Evolutionary conservation across 148 eudicot genomes (phyloP).

Genomic region (Fagopyrum esculentum): DNA sequence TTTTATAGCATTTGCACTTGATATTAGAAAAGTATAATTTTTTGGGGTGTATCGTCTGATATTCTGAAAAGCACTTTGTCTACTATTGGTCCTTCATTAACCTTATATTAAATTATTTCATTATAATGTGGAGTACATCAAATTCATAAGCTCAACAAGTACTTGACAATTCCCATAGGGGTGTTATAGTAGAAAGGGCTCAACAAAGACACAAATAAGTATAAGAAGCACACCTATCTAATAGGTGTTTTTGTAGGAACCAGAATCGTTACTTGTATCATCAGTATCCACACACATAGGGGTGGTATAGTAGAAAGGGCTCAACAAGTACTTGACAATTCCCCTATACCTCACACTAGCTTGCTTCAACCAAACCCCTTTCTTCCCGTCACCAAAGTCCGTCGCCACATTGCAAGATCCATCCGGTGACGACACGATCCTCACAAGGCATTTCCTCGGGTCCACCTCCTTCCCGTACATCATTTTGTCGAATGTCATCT

Average conservation of each 20-base stretch:
- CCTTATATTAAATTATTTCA: too few relatives aligned
- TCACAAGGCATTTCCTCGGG: conserved; percentile 43
- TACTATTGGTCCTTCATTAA: too few relatives aligned
- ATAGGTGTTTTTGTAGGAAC: background rate
- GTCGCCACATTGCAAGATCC: conserved; percentile 52
- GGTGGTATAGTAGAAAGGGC: conserved; percentile 67
- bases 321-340: conserved; percentile 40
- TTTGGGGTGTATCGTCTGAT: too few relatives aligned
- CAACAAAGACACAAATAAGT: background rate
- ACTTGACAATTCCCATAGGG: too few relatives aligned
- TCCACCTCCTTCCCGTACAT: conserved; percentile 37
- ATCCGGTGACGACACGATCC: conserved; percentile 67
- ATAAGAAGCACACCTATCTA: background rate
- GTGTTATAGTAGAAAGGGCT: too few relatives aligned
- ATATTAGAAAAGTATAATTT: too few relatives aligned
- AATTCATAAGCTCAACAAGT: too few relatives aligned
- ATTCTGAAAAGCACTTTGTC: too few relatives aligned
- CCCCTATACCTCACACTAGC: conserved; percentile 48
- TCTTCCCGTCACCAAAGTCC: conserved; percentile 43
- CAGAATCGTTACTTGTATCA: background rate
- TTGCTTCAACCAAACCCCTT: conserved; percentile 50
- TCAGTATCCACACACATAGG: conserved; percentile 65
- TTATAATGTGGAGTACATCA: too few relatives aligned
- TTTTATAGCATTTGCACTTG: too few relatives aligned
- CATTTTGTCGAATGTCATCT: conserved; percentile 31